Conservation (phyloP, 345 rosid genomes). For the Syzygium aromaticum region DNA sequence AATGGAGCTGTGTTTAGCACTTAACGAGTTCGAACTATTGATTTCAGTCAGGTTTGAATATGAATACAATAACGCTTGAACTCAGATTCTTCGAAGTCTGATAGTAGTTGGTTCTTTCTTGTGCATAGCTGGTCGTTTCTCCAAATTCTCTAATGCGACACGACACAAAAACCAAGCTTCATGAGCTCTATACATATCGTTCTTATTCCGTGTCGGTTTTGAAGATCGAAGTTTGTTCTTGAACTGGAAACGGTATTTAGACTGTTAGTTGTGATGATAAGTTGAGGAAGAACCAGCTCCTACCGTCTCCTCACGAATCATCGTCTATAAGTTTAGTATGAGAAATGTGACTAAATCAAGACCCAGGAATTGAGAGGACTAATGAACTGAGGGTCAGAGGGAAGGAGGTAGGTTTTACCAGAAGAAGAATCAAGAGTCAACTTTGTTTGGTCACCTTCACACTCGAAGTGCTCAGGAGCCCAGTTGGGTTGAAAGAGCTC, state of each 20-base stretch:
- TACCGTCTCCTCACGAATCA: not conserved
- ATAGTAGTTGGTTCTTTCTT: not conserved
- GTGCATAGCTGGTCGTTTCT: not conserved
- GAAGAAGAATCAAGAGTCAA: slow-evolving; percentile 10
- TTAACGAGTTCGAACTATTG: not conserved
- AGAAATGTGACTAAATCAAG: not conserved
- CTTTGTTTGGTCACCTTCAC: not conserved
- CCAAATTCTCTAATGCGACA: not conserved
- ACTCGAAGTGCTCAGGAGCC: slow-evolving; percentile 5
- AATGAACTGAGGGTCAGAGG: not conserved
- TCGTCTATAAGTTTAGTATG: not conserved
- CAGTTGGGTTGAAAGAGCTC: slow-evolving; percentile 8
- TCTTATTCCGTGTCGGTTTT: not conserved
- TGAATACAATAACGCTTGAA: not conserved
- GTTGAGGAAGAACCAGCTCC: not conserved
- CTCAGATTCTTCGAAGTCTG: not conserved
- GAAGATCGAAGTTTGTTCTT: not conserved
- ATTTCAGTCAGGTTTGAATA: not conserved
- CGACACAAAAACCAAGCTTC: not conserved
- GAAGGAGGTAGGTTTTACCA: not conserved
- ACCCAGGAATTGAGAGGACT: not conserved
- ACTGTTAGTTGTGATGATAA: not conserved
- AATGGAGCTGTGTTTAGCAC: not conserved
- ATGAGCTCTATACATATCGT: not conserved
- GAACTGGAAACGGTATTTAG: not conserved